These are phyloP conservation scores for Phytomonas francai DNA, from an alignment of 208 protist genomes.

Conservation along the genomic window DNA sequence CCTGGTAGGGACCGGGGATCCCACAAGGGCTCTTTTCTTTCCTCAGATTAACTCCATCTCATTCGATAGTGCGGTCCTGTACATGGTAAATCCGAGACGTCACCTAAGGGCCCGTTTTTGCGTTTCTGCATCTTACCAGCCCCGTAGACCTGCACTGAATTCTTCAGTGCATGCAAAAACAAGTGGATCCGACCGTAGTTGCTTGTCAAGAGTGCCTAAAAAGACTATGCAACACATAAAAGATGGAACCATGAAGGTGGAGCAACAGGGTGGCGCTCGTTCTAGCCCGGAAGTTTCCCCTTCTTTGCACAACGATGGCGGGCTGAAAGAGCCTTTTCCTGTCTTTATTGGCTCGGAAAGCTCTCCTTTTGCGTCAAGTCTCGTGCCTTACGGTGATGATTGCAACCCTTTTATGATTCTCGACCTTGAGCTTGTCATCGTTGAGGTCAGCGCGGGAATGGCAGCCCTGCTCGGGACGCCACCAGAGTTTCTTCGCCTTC, in stretches of 20 bases:
- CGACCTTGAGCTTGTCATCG: slow-evolving; percentile 26
- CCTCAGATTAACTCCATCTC: background rate
- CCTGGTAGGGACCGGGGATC: background rate
- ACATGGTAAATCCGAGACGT: background rate
- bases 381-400: slow-evolving; percentile 18
- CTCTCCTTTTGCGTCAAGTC: background rate
- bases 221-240: background rate
- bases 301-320: background rate
- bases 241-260: background rate
- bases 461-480: slow-evolving; percentile 33
- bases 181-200: background rate
- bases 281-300: background rate
- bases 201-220: background rate
- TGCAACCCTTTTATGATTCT: slow-evolving; percentile 36
- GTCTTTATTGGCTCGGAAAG: background rate
- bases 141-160: background rate
- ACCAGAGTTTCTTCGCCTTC: slow-evolving; percentile 19
- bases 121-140: background rate
- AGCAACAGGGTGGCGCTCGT: background rate
- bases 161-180: background rate
- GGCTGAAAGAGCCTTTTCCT: background rate
- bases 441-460: slow-evolving; percentile 41
- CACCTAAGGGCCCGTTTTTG: background rate
- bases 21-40: background rate
- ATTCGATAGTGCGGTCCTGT: background rate